Base-by-base conservation (phyloP, 257 asterid species). In the Salvia splendens region DNA sequence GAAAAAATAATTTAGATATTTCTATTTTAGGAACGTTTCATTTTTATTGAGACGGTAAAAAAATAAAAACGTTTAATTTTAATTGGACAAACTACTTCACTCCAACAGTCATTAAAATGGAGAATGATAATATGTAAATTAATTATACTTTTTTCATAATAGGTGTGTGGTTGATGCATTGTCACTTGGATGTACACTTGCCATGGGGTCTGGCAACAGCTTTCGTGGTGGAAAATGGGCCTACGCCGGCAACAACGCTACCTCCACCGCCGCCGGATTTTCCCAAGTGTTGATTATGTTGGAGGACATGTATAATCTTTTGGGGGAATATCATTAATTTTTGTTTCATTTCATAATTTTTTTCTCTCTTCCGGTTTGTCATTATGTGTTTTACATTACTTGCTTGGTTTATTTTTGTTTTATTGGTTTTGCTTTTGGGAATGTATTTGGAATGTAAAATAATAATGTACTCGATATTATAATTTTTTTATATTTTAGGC, bases 261-360 rank as follows among this genome's bases (percentile, higher is more conserved):
- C 94, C 94, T 14, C 89, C 93, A 2, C 97, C 97, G 0, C 96
- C 96, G 0, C 66, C 80, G 0, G 94, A 84, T 81, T 69, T 81
- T 40, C 97, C 96, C 40, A 58, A 69, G 50, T 89, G 97, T 24
- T 24, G 30, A 24, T 33, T 7, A 10, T 36, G 12, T 59, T 14
- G 5, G 38, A 12, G 4, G 59, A 30, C 35, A 5, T 16, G 38
- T 61, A 8, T 51, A 3, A 36, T 30, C 4, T 24, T 46, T 51
- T 60, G 67, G 64, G 64, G 49, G 46, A 15, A 16, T 38, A 24
- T 69, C 0, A 32, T 68, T 75, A 58, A 1, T 36, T 61, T 41
- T 20, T 8, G 0, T 47, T 24, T 57, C 16, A 6, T 12, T 40
- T 5, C 35, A 5, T 47, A 45, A 42, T 7, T 10, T 4, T 40